Percentiles rank a stretch among this genome's conserved stretches.
phyloP scores from a whole-genome alignment of 2,329 filamentous ascomycete genomes.

The Penicillium sclerotiorum region DNA sequence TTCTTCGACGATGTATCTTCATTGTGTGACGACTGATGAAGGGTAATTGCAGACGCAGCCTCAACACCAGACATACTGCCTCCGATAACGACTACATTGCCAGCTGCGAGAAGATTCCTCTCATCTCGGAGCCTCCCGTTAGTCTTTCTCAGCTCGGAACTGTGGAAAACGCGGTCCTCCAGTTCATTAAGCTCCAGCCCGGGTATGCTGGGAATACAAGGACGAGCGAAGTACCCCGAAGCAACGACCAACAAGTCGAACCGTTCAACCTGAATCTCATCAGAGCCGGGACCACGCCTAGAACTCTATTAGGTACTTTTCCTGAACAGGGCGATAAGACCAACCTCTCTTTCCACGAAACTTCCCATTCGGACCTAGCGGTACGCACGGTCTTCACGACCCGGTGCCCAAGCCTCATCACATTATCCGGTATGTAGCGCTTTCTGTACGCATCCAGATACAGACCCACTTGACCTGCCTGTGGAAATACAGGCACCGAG shows the following conservation, averaged over 20 bases:
- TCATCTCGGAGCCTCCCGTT: constrained; percentile 24
- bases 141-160: constrained; percentile 65
- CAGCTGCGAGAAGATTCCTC: constrained; percentile 34
- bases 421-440: constrained; percentile 55
- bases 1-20: constrained; percentile 50
- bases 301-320: too few species aligned
- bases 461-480: constrained; percentile 73
- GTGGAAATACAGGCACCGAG: constrained; percentile 65
- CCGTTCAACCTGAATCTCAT: constrained; percentile 19
- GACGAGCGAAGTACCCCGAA: constrained; percentile 74
- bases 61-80: constrained; percentile 84
- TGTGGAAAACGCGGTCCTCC: constrained; percentile 63
- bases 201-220: constrained; percentile 54
- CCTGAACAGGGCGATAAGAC: background rate
- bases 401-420: constrained; percentile 54
- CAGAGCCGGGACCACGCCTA: too few species aligned
- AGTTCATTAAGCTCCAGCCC: constrained; percentile 33
- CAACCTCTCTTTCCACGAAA: constrained; percentile 36
- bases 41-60: constrained; percentile 71
- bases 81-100: constrained; percentile 73
- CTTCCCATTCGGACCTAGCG: constrained; percentile 39
- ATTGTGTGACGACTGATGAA: constrained; percentile 64
- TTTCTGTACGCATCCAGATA: constrained; percentile 70
- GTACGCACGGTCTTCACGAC: constrained; percentile 35
- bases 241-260: constrained; percentile 75